phyloP scores from a whole-genome alignment of 106 monocot species.

The Allium fistulosum region DNA sequence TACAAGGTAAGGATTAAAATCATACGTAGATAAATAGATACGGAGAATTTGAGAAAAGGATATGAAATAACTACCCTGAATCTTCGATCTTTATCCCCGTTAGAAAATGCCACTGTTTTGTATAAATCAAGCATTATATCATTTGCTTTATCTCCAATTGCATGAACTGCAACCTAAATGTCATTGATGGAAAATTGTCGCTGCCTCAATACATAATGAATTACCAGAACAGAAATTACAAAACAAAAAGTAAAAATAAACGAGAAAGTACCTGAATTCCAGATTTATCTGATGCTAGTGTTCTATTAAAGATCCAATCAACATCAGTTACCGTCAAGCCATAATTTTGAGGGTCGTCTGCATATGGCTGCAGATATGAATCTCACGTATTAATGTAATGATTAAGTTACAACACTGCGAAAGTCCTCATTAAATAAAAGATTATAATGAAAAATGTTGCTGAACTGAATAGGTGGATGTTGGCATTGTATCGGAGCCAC shows the following conservation, averaged over 20 bases:
- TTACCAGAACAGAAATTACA: no score
- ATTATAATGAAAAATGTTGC: no score
- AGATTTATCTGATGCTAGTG: conserved; percentile 53
- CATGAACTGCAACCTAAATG: conserved; percentile 87
- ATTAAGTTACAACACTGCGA: no score
- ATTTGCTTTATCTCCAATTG: conserved; percentile 98
- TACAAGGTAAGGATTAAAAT: background rate
- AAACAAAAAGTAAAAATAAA: background rate
- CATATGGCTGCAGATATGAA: conserved; percentile 50
- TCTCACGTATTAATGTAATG: background rate
- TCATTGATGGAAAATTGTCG: background rate
- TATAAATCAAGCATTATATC: conserved; percentile 75
- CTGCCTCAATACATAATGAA: no score
- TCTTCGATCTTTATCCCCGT: conserved; percentile 70
- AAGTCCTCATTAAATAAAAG: no score
- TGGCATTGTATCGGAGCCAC: no score
- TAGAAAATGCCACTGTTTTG: conserved; percentile 31
- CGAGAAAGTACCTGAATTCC: conserved; percentile 57
- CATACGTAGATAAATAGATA: background rate
- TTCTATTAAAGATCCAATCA: conserved; percentile 65
- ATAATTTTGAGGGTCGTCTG: conserved; percentile 52
- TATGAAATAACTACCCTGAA: conserved; percentile 57
- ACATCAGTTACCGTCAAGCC: conserved; percentile 66
- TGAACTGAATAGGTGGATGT: no score
- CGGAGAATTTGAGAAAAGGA: background rate